Percentiles rank a stretch among this genome's conserved stretches.
These are phyloP conservation scores for Mycena haematopus DNA, from an alignment of 768 basidiomycete genomes.

Conservation along the genomic window DNA sequence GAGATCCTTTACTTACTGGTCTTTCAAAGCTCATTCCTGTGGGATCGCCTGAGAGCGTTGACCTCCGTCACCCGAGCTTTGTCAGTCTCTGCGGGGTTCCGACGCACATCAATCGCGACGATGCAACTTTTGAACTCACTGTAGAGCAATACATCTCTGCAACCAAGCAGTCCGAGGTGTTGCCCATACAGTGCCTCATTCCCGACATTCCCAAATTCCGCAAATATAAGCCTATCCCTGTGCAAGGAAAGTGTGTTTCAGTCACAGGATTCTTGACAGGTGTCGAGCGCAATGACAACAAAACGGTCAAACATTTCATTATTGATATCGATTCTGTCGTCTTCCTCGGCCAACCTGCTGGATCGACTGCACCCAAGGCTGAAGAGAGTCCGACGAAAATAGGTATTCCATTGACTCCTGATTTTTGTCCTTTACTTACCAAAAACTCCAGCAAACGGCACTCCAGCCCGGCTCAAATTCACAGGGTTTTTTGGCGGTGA, in stretches of 20 bases:
- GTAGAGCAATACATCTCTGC: constrained; percentile 6
- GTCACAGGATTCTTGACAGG: neutral
- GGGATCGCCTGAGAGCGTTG: neutral
- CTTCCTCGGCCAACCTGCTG: neutral
- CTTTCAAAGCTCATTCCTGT: neutral
- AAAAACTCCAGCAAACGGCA: neutral
- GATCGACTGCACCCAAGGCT: neutral
- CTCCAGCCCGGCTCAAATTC: neutral
- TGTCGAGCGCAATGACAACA: neutral
- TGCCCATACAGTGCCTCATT: neutral
- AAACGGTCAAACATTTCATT: neutral
- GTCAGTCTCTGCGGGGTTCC: neutral
- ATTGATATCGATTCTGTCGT: neutral
- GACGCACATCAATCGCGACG: neutral
- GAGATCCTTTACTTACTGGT: neutral
- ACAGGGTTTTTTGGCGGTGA: neutral
- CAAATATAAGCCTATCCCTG: neutral
- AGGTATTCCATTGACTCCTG: neutral
- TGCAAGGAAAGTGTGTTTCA: neutral
- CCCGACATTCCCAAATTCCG: neutral
- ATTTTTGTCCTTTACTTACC: neutral
- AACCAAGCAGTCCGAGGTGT: neutral
- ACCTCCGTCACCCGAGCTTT: neutral
- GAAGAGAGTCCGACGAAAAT: neutral
- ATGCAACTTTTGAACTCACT: neutral